Percentiles rank a stretch among this genome's conserved stretches.
These are phyloP conservation scores for Debaryomyces coudertii DNA, from an alignment of 1,139 yeast species.

Conservation along the genomic window DNA sequence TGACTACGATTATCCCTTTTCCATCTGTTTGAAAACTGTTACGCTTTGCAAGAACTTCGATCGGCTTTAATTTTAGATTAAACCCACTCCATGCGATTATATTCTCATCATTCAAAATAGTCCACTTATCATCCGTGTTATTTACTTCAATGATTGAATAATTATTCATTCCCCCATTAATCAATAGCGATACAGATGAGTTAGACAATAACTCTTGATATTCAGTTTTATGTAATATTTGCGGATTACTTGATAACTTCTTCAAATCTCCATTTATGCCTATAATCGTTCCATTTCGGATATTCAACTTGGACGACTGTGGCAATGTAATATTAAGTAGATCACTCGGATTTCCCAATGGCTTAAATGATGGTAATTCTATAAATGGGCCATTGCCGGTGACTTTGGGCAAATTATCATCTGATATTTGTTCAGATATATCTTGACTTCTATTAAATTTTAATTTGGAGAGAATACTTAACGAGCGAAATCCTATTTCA, in stretches of 20 bases:
- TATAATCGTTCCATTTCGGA: constrained; percentile 35
- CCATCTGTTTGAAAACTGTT: constrained; percentile 33
- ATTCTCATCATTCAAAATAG: constrained; percentile 31
- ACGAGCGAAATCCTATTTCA: neutral
- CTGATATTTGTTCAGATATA: constrained; percentile 18
- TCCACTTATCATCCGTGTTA: constrained; percentile 34
- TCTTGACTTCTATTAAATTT: constrained; percentile 8
- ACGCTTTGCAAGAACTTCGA: constrained; percentile 20
- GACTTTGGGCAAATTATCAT: constrained; percentile 22
- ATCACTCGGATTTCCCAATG: constrained; percentile 35
- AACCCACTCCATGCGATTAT: constrained; percentile 53
- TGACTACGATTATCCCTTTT: constrained; percentile 40
- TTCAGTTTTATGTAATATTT: constrained; percentile 20
- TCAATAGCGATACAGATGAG: constrained; percentile 31
- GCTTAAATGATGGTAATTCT: constrained; percentile 38
- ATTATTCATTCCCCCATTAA: constrained; percentile 31
- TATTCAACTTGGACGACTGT: constrained; percentile 33
- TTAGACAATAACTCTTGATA: constrained; percentile 32
- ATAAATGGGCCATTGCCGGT: constrained; percentile 48
- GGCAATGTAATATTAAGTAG: constrained; percentile 42
- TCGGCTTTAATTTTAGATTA: constrained; percentile 28
- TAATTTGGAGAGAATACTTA: neutral
- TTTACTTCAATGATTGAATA: constrained; percentile 30
- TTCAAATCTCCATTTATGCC: constrained; percentile 40
- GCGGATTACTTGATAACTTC: constrained; percentile 19